These are phyloP conservation scores for Phytopythium montanum DNA, from an alignment of 352 stramenopile genomes.

Conservation along the genomic window DNA sequence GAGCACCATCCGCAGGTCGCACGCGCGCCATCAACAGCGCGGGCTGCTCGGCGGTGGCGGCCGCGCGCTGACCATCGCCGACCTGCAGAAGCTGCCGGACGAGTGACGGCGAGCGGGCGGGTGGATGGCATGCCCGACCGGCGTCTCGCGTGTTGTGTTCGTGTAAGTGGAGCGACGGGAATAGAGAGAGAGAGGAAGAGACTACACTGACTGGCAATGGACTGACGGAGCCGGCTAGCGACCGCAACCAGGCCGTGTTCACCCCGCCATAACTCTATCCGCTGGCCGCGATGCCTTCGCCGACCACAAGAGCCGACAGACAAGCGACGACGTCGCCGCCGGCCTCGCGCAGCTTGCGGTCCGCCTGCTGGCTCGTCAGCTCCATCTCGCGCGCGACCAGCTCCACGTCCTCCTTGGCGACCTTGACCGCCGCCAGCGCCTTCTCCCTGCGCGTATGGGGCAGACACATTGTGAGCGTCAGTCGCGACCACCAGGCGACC, in stretches of 20 bases:
- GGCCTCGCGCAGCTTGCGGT: conserved; percentile 82
- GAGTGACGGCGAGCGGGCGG: background rate
- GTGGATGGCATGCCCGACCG: too few species aligned
- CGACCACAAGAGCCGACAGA: conserved; percentile 49
- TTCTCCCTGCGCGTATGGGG: conserved; percentile 59
- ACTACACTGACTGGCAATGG: background rate
- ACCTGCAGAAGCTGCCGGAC: conserved; percentile 9
- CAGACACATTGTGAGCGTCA: background rate
- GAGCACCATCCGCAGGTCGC: conserved; percentile 61
- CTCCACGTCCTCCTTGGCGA: conserved; percentile 79
- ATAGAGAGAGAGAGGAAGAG: background rate
- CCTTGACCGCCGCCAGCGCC: conserved; percentile 74
- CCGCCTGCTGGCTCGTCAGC: conserved; percentile 61
- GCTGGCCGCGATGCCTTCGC: background rate
- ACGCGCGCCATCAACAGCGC: conserved; percentile 34
- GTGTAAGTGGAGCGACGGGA: background rate
- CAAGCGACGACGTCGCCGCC: conserved; percentile 70
- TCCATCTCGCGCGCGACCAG: conserved; percentile 80
- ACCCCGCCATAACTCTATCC: background rate
- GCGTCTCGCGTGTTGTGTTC: conserved; percentile 4
- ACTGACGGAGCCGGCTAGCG: background rate
- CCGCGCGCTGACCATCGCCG: conserved; percentile 12
- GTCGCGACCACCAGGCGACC: too few species aligned
- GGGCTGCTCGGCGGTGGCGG: background rate
- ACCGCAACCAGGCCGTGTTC: background rate